Base-by-base conservation (phyloP, 768 basidiomycete species). In the Cyclocybe aegerita region DNA sequence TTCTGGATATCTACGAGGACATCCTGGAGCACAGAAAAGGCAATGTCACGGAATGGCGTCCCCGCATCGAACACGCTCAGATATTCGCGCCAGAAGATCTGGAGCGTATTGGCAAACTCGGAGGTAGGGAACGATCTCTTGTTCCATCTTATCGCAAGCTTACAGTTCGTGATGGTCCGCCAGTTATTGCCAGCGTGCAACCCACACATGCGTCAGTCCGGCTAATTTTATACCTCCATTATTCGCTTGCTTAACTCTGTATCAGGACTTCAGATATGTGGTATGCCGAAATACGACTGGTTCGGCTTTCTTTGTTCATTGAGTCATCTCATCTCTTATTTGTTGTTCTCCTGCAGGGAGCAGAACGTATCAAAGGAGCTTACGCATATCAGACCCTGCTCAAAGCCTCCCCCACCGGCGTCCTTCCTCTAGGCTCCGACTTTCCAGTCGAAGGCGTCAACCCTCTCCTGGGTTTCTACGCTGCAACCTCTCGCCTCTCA, bases 381-480 rank as follows among this genome's bases (percentile, higher is more conserved):
- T 98, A 98, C 59, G 93, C 94, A 0, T 98, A 94, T 72, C 83
- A 83, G 54, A 81, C 85, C 0, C 76, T 96, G 42, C 71, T 93
- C 16, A 65, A 61, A 42, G 56, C 66, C 3, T 86, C 87, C 9
- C 71, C 65, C 4, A 67, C 70, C n/a, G 67, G 76, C 0, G 65
- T 84, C 10, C 76, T 95, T 2, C 85, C 93, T 0, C 75, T 98
- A 1, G 95, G 96, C 2, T 92, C 93, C 2, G 95, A 98, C 65
- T 97, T 98, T 67, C 96, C 96, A 0, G 85, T 98, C 3, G 95
- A 98, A 66, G 80, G 82, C 8, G 86, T 96, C 46, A 91, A 96
- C 61, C 95, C 96, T 0, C 70, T 98, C 32, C 72, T 88, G 3
- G 92, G 91, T 0, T 95, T 97, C 68, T 93, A 94, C 58, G 93